Conservation (phyloP, 2,329 filamentous ascomycete genomes). For the Apiospora rasikravindrae region DNA sequence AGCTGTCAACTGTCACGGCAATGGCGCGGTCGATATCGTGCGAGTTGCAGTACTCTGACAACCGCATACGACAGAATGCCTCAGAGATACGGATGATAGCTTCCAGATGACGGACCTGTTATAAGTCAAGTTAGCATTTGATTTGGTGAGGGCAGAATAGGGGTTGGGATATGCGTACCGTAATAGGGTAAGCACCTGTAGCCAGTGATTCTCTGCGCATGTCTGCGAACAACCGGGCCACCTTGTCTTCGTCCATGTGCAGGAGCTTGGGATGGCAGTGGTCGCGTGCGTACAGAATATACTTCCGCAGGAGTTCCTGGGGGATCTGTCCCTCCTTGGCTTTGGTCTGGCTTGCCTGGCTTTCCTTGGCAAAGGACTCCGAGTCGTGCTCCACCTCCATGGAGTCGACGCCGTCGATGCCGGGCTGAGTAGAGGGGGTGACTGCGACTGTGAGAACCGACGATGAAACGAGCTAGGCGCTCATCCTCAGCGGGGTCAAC, state of each 20-base stretch:
- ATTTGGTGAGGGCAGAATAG: neutral
- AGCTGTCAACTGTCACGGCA: conserved; percentile 93
- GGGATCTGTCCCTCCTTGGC: conserved; percentile 74
- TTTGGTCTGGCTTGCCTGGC: conserved; percentile 31
- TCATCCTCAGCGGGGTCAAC: conserved; percentile 94
- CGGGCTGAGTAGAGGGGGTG: conserved; percentile 66
- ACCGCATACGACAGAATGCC: conserved; percentile 94
- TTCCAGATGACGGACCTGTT: conserved; percentile 91
- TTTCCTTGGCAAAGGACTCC: conserved; percentile 37
- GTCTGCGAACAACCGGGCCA: conserved; percentile 90
- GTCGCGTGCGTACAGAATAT: conserved; percentile 93
- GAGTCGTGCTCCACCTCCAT: conserved; percentile 70
- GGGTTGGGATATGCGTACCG: conserved; percentile 64
- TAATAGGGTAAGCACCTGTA: conserved; percentile 96
- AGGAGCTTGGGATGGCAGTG: conserved; percentile 91
- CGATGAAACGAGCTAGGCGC: conserved; percentile 90
- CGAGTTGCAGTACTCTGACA: conserved; percentile 92
- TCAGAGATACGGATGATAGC: conserved; percentile 96
- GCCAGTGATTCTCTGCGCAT: conserved; percentile 93
- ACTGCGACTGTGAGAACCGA: conserved; percentile 89
- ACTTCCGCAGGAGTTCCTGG: conserved; percentile 91
- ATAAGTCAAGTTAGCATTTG: conserved; percentile 23
- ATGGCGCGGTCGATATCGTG: conserved; percentile 97
- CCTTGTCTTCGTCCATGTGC: conserved; percentile 97
- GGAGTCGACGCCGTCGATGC: conserved; percentile 28